Conservation (phyloP, 1,284 basidiomycete species). For the Ustilago vetiveriae region DNA sequence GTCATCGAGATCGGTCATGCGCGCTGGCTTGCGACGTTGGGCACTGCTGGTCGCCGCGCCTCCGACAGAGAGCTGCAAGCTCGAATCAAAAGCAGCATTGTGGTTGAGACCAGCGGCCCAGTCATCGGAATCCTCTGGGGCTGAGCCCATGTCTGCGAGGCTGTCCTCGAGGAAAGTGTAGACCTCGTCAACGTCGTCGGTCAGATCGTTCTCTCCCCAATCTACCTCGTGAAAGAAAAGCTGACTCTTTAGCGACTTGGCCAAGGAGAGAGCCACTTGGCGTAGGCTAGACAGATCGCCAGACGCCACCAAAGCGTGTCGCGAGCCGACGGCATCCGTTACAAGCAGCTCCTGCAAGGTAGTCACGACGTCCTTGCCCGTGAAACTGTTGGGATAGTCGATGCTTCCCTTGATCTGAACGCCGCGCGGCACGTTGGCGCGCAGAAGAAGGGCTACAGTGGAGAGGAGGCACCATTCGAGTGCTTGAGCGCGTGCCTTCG, state of each 20-base stretch:
- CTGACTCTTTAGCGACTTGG: constrained; percentile 86
- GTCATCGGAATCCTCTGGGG: constrained; percentile 25
- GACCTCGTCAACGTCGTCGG: constrained; percentile 91
- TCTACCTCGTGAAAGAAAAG: constrained; percentile 97
- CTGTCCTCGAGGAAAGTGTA: constrained; percentile 92
- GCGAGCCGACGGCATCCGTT: constrained; percentile 19
- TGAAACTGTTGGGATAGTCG: constrained; percentile 63
- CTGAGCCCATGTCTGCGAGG: constrained; percentile 26
- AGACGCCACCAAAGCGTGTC: constrained; percentile 69
- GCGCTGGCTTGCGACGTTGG: constrained; percentile 15
- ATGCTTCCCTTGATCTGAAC: constrained; percentile 75
- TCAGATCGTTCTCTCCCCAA: constrained; percentile 84
- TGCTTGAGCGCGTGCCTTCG: too few relatives aligned
- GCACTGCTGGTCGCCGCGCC: constrained; percentile 2
- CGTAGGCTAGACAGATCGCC: constrained; percentile 62
- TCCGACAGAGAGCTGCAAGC: constrained; percentile 27
- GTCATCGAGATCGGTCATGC: constrained; percentile 74
- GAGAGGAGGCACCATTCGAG: constrained; percentile 83
- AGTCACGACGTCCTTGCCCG: constrained; percentile 60
- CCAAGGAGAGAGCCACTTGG: constrained; percentile 83
- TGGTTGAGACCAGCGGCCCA: constrained; percentile 37
- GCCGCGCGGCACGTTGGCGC: constrained; percentile 83
- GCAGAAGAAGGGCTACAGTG: constrained; percentile 84
- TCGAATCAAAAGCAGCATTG: constrained; percentile 24
- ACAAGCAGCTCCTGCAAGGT: constrained; percentile 52